A percentile compares a stretch with the other conserved stretches of the same genome.
These are phyloP conservation scores for Starmerella kuoi DNA, from an alignment of 805 yeast species.

Conservation along the genomic window DNA sequence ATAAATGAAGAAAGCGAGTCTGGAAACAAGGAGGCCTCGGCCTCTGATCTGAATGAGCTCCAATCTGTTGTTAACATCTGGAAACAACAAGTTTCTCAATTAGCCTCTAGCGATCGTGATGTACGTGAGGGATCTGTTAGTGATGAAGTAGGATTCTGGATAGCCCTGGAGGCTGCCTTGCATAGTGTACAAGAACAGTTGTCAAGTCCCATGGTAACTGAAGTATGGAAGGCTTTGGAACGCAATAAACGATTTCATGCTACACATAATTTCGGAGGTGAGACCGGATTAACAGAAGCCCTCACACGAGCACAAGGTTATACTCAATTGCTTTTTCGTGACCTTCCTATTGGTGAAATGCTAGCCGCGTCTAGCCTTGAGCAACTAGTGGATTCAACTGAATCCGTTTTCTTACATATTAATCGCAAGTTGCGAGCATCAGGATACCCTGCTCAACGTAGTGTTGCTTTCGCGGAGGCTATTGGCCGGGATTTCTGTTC, in stretches of 20 bases:
- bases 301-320: slow-evolving; percentile 40
- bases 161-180: slow-evolving; percentile 52
- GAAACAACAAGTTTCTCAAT: slow-evolving; percentile 49
- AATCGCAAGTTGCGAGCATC: slow-evolving; percentile 45
- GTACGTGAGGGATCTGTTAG: slow-evolving; percentile 45
- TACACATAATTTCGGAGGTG: slow-evolving; percentile 58
- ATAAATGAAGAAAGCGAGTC: background rate
- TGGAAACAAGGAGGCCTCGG: background rate
- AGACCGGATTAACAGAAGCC: slow-evolving; percentile 53
- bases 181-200: slow-evolving; percentile 46
- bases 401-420: slow-evolving; percentile 45
- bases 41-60: slow-evolving; percentile 47
- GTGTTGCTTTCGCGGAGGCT: slow-evolving; percentile 53
- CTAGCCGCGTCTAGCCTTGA: slow-evolving; percentile 36
- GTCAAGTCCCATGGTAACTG: slow-evolving; percentile 38
- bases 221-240: slow-evolving; percentile 49
- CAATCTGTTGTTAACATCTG: slow-evolving; percentile 62
- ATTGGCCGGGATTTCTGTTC: slow-evolving; percentile 45
- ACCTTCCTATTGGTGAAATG: slow-evolving; percentile 55
- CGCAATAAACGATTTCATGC: slow-evolving; percentile 70
- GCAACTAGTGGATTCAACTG: slow-evolving; percentile 37
- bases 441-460: slow-evolving; percentile 41
- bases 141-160: slow-evolving; percentile 73
- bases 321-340: slow-evolving; percentile 47
- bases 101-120: slow-evolving; percentile 43